Conservation (phyloP, 2,329 filamentous ascomycete genomes). For the Stagonosporopsis vannaccii region DNA sequence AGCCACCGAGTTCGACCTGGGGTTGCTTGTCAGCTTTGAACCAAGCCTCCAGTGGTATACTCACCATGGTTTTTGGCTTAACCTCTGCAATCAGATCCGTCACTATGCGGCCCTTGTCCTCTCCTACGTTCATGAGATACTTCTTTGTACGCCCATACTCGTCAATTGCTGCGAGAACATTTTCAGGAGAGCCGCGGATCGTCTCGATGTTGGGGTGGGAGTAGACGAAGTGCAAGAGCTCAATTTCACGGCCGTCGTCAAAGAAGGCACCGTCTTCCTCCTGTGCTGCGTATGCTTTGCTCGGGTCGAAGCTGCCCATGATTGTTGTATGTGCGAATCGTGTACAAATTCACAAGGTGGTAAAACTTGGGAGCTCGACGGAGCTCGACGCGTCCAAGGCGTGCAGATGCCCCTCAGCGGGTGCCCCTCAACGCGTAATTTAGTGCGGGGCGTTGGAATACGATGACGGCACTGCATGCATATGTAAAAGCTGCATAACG, state of each 20-base stretch:
- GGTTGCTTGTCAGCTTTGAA: conserved; percentile 13
- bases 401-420: conserved; percentile 26
- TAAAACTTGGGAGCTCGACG: conserved; percentile 25
- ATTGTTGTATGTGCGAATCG: conserved; percentile 23
- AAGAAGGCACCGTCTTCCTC: conserved; percentile 54
- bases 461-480: conserved; percentile 31
- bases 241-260: conserved; percentile 77
- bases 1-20: conserved; percentile 77
- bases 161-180: conserved; percentile 74
- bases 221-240: conserved; percentile 75
- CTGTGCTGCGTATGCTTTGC: conserved; percentile 58
- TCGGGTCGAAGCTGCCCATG: conserved; percentile 48
- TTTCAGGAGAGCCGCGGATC: conserved; percentile 68
- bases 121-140: conserved; percentile 82
- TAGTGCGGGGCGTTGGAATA: conserved; percentile 33
- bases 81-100: conserved; percentile 70
- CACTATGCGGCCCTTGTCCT: conserved; percentile 76
- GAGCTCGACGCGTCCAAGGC: conserved; percentile 31
- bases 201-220: conserved; percentile 66
- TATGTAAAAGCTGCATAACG: conserved; percentile 7
- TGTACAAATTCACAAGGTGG: conserved; percentile 15
- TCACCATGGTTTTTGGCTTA: conserved; percentile 71
- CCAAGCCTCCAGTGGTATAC: neutral
- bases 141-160: conserved; percentile 70
- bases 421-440: conserved; percentile 36